phyloP scores from a whole-genome alignment of 495 filamentous ascomycete species.

The Bacidia rubella region DNA sequence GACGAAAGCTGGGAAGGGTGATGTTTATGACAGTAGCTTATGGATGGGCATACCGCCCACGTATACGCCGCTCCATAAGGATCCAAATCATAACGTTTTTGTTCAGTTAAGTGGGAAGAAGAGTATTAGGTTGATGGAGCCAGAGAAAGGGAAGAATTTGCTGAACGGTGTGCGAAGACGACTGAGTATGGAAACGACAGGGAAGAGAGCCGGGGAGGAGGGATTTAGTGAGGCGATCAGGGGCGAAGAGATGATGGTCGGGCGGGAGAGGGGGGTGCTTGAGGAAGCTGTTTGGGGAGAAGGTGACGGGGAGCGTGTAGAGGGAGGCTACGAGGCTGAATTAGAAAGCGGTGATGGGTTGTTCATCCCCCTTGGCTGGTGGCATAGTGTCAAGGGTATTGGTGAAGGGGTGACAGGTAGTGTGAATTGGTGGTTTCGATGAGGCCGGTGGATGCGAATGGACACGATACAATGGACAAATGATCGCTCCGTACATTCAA shows the following conservation, averaged over 20 bases:
- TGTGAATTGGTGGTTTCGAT: constrained; percentile 94
- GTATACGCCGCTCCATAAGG: constrained; percentile 76
- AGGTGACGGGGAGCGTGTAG: constrained; percentile 13
- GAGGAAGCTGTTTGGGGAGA: constrained; percentile 58
- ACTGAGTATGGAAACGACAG: constrained; percentile 19
- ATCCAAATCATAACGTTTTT: constrained; percentile 92
- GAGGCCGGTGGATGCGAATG: constrained; percentile 6
- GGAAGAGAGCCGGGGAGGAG: constrained; percentile 19
- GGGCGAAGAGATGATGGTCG: constrained; percentile 89
- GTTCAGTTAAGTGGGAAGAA: constrained; percentile 70
- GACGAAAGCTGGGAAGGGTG: constrained; percentile 43
- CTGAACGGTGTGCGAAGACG: constrained; percentile 42
- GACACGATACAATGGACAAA: background rate
- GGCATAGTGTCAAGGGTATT: constrained; percentile 79
- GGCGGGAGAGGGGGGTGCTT: constrained; percentile 49
- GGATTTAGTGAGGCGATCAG: constrained; percentile 44
- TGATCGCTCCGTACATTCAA: no score
- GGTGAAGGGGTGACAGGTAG: constrained; percentile 52
- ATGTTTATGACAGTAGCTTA: constrained; percentile 72
- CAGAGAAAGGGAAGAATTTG: constrained; percentile 42
- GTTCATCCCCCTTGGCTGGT: constrained; percentile 89
- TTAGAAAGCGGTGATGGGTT: constrained; percentile 56
- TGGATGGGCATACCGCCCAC: constrained; percentile 84
- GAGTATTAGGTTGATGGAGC: constrained; percentile 52
- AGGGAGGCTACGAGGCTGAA: constrained; percentile 40